Conservation (phyloP, 2,329 filamentous ascomycete genomes). For the Exserohilum turcica region DNA sequence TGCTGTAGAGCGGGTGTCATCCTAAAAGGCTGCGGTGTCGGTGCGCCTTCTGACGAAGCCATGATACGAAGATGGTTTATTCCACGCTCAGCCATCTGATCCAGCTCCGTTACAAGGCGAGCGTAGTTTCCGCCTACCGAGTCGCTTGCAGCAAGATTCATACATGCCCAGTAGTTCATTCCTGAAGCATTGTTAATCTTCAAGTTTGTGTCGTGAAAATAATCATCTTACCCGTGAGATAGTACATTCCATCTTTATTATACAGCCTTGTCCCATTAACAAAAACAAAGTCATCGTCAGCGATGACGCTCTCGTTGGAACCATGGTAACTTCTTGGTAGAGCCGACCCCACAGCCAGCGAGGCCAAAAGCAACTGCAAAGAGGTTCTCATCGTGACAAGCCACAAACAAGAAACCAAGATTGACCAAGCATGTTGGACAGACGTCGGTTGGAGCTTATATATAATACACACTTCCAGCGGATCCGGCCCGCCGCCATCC, state of each 20-base stretch:
- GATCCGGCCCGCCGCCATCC: constrained; percentile 3
- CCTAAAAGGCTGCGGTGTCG: constrained; percentile 47
- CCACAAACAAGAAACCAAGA: neutral
- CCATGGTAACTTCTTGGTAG: constrained; percentile 6
- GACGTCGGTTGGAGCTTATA: constrained; percentile 10
- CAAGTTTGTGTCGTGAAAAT: too few relatives aligned
- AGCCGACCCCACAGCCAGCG: constrained; percentile 16
- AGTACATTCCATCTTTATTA: constrained; percentile 42
- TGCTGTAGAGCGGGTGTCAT: constrained; percentile 48
- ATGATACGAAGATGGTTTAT: constrained; percentile 51
- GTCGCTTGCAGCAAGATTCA: constrained; percentile 47
- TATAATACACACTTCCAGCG: constrained; percentile 8
- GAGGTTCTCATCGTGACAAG: constrained; percentile 17
- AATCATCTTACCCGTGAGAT: constrained; percentile 37
- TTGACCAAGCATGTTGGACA: neutral
- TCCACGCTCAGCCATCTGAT: constrained; percentile 49
- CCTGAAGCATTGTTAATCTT: constrained; percentile 21
- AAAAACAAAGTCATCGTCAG: constrained; percentile 44
- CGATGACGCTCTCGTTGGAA: constrained; percentile 19
- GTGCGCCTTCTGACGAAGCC: constrained; percentile 48
- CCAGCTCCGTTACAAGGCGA: constrained; percentile 46
- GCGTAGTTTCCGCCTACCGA: constrained; percentile 46
- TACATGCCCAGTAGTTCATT: constrained; percentile 51
- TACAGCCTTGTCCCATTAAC: constrained; percentile 44
- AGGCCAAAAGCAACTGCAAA: constrained; percentile 18